Conservation (phyloP, 306 rosid species). For the Astragalus glycyphyllos region DNA sequence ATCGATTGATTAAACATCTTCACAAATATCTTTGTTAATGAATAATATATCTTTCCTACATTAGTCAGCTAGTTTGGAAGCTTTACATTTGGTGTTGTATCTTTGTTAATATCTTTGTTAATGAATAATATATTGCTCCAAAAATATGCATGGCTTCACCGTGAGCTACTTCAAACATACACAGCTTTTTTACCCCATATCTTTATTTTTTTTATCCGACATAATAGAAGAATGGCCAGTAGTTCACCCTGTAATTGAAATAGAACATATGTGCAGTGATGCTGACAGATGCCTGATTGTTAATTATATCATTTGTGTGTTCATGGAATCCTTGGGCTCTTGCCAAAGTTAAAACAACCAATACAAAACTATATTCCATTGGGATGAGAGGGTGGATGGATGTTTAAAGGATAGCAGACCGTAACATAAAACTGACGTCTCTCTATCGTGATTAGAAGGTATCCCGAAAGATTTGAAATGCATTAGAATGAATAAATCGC, state of each 20-base stretch:
- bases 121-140: slow-evolving; percentile 26
- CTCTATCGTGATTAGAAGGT: slow-evolving; percentile 10
- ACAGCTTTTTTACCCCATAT: neutral
- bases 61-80: slow-evolving; percentile 38
- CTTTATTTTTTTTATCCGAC: slow-evolving; percentile 8
- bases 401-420: slow-evolving; percentile 30
- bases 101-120: slow-evolving; percentile 28
- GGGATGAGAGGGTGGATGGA: slow-evolving; percentile 24
- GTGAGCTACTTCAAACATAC: slow-evolving; percentile 16
- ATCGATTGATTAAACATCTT: slow-evolving; percentile 36
- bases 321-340: slow-evolving; percentile 29
- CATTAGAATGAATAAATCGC: slow-evolving; percentile 22
- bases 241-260: slow-evolving; percentile 31
- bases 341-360: slow-evolving; percentile 27
- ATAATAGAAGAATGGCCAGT: slow-evolving; percentile 24
- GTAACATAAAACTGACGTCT: slow-evolving; percentile 18
- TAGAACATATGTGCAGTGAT: slow-evolving; percentile 7
- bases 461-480: slow-evolving; percentile 18
- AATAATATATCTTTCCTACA: slow-evolving; percentile 18
- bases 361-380: slow-evolving; percentile 13
- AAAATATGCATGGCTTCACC: slow-evolving; percentile 27
- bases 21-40: too few relatives aligned
- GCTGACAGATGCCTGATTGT: slow-evolving; percentile 34
- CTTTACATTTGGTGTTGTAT: slow-evolving; percentile 23
- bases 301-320: slow-evolving; percentile 14